Conservation (phyloP, 768 basidiomycete species). For the Mrakia gelida region DNA sequence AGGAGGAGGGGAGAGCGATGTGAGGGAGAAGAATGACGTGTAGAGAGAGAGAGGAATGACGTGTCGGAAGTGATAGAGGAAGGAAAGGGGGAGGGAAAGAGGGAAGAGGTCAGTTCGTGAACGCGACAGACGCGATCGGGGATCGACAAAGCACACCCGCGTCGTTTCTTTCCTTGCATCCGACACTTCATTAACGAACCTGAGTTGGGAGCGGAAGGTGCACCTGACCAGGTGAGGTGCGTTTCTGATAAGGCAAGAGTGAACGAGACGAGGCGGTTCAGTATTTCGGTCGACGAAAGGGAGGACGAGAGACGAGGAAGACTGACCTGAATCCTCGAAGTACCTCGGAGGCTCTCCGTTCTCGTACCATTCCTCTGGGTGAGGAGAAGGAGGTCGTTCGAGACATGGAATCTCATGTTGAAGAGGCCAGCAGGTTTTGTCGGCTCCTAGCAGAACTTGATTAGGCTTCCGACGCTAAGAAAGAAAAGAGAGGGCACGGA, state of each 20-base stretch:
- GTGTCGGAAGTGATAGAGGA: too few relatives aligned
- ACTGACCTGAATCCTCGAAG: background rate
- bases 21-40: too few relatives aligned
- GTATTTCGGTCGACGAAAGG: too few relatives aligned
- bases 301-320: too few relatives aligned
- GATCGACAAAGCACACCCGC: background rate
- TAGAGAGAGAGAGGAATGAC: too few relatives aligned
- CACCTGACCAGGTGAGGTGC: background rate
- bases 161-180: background rate
- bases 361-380: background rate
- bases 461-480: background rate
- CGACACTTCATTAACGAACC: background rate
- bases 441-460: constrained; percentile 5
- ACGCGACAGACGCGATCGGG: background rate
- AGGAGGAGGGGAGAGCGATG: too few relatives aligned
- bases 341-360: background rate
- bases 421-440: constrained; percentile 8
- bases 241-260: background rate
- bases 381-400: background rate
- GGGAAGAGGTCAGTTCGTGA: too few relatives aligned
- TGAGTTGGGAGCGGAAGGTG: constrained; percentile 10
- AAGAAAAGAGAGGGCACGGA: background rate
- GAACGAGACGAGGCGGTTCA: too few relatives aligned
- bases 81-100: too few relatives aligned
- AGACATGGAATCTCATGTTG: constrained; percentile 9